Conservation (phyloP, 2,329 filamentous ascomycete genomes). For the Byssoonygena ceratinophila region DNA sequence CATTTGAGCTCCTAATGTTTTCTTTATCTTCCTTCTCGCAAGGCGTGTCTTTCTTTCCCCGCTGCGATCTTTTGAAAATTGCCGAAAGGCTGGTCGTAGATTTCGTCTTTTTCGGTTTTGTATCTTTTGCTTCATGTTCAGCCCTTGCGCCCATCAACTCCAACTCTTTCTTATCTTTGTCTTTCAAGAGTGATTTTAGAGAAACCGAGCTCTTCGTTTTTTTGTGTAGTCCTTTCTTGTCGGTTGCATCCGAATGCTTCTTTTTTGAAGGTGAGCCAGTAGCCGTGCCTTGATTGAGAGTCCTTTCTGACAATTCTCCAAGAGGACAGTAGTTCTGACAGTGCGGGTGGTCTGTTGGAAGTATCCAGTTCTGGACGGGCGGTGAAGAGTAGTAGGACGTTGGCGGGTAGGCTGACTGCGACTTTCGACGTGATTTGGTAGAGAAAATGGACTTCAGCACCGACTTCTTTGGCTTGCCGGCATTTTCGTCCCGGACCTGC, state of each 20-base stretch:
- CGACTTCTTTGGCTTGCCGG: conserved; percentile 32
- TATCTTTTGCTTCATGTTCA: conserved; percentile 27
- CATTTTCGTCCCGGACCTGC: conserved; percentile 32
- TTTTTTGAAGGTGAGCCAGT: conserved; percentile 22
- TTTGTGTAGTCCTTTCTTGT: conserved; percentile 38
- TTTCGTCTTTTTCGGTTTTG: conserved; percentile 59
- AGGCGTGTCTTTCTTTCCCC: conserved; percentile 47
- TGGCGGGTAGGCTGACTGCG: conserved; percentile 30
- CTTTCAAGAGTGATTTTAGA: conserved; percentile 40
- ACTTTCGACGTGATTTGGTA: conserved; percentile 41
- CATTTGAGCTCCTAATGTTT: conserved; percentile 42
- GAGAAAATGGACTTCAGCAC: conserved; percentile 46
- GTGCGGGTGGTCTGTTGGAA: conserved; percentile 44
- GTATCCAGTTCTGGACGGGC: conserved; percentile 30
- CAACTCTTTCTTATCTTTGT: conserved; percentile 37
- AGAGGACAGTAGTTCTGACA: conserved; percentile 27
- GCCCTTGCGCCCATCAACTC: conserved; percentile 26
- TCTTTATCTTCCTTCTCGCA: conserved; percentile 60
- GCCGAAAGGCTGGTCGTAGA: conserved; percentile 72
- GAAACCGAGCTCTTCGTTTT: conserved; percentile 47
- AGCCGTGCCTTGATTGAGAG: conserved; percentile 28
- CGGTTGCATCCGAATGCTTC: conserved; percentile 32
- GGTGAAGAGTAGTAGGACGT: conserved; percentile 16
- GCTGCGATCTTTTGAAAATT: conserved; percentile 63
- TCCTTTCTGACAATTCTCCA: conserved; percentile 26